Evolutionary conservation across 768 basidiomycete genomes (phyloP).

Genomic region (Guyanaporus albipodus): DNA sequence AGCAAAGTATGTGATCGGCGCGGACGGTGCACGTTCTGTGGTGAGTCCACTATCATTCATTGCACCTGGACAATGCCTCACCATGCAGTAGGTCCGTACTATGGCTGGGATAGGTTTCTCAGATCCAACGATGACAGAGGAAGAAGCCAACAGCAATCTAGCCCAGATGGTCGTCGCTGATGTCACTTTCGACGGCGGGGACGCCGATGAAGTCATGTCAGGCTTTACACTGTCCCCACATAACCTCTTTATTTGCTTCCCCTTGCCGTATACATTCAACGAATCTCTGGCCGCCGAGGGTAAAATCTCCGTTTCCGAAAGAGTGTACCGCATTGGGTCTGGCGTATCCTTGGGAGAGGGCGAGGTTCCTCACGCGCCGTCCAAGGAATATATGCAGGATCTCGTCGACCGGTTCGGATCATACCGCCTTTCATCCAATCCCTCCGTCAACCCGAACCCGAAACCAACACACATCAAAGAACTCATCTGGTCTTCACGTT

Average conservation of each 20-base stretch:
- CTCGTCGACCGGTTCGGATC: constrained; percentile 41
- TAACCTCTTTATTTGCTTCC: constrained; percentile 34
- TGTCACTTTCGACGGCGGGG: constrained; percentile 30
- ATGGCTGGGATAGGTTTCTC: constrained; percentile 38
- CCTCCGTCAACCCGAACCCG: constrained; percentile 28
- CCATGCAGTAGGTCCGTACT: constrained; percentile 37
- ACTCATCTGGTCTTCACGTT: constrained; percentile 43
- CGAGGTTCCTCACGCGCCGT: constrained; percentile 35
- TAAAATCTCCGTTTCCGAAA: constrained; percentile 1
- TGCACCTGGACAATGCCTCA: neutral
- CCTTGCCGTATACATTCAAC: constrained; percentile 31
- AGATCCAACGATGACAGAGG: constrained; percentile 37
- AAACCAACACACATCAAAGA: constrained; percentile 33
- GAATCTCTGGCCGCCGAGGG: constrained; percentile 12
- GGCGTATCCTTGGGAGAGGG: constrained; percentile 36
- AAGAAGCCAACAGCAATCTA: constrained; percentile 26
- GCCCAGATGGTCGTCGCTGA: constrained; percentile 46
- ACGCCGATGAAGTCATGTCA: constrained; percentile 6
- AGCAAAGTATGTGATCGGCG: constrained; percentile 25
- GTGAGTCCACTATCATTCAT: neutral
- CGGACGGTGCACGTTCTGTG: constrained; percentile 39
- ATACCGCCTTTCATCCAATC: constrained; percentile 28
- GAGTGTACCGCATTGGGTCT: constrained; percentile 39
- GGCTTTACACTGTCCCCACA: constrained; percentile 24
- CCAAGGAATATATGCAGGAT: constrained; percentile 40